A percentile compares a stretch with the other conserved stretches of the same genome.
Evolutionary conservation across 306 rosid genomes (phyloP).

Genomic region (Hippophae gyantsensis): DNA sequence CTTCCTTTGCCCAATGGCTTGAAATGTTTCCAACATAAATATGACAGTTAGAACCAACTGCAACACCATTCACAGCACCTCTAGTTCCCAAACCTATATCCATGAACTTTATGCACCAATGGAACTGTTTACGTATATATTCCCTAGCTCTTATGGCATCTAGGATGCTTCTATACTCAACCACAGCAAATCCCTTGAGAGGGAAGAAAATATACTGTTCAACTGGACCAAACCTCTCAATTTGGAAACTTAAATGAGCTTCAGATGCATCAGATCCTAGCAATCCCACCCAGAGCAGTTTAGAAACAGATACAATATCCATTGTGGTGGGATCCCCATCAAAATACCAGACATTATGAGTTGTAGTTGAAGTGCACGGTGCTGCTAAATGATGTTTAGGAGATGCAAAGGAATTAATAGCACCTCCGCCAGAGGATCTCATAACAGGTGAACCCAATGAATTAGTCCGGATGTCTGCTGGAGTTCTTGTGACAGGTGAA

Average conservation of each 20-base stretch:
- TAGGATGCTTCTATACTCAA: conserved; percentile 69
- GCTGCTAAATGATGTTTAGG: conserved; percentile 47
- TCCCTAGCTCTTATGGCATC: conserved; percentile 76
- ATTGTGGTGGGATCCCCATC: conserved; percentile 84
- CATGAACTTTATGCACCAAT: conserved; percentile 73
- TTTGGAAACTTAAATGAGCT: conserved; percentile 67
- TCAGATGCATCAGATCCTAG: conserved; percentile 58
- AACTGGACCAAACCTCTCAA: conserved; percentile 82
- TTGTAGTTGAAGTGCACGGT: conserved; percentile 32
- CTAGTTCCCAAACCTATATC: conserved; percentile 87
- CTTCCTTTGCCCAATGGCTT: conserved; percentile 87
- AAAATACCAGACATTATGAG: conserved; percentile 55
- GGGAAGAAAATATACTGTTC: conserved; percentile 64
- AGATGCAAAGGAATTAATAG: conserved; percentile 40
- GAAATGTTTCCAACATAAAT: conserved; percentile 66
- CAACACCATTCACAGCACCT: conserved; percentile 72
- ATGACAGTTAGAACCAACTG: conserved; percentile 72
- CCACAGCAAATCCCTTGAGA: conserved; percentile 64
- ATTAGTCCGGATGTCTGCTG: conserved; percentile 44
- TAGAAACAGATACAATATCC: conserved; percentile 82
- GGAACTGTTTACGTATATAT: conserved; percentile 57
- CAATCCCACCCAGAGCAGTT: conserved; percentile 79
- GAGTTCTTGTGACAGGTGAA: conserved; percentile 53
- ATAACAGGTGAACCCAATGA: conserved; percentile 48
- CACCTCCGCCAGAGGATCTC: conserved; percentile 58